Percentiles rank a stretch among this genome's conserved stretches.
phyloP scores from a whole-genome alignment of 352 stramenopile species.

The Pythium apleroticum region DNA sequence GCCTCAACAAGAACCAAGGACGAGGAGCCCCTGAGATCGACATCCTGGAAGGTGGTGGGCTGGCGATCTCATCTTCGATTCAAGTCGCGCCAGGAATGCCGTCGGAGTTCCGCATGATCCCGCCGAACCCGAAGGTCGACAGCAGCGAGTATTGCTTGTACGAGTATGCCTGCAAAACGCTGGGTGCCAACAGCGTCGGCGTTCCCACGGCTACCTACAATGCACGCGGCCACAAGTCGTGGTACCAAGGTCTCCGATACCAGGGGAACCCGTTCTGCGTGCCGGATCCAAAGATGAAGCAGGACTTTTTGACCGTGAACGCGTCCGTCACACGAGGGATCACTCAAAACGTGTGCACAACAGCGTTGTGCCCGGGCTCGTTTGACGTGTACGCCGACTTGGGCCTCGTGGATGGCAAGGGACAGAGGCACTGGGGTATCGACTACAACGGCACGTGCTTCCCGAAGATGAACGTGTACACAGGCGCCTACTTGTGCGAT shows the following conservation, averaged over 20 bases:
- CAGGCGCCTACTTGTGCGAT: slow-evolving; percentile 46
- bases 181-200: slow-evolving; percentile 46
- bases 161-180: slow-evolving; percentile 20
- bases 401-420: slow-evolving; percentile 37
- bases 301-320: slow-evolving; percentile 31
- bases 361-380: slow-evolving; percentile 5
- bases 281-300: slow-evolving; percentile 11
- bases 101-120: slow-evolving; percentile 19
- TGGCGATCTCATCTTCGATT: slow-evolving; percentile 62
- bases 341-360: slow-evolving; percentile 37
- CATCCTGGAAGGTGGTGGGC: slow-evolving; percentile 67
- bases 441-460: slow-evolving; percentile 53
- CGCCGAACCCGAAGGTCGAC: neutral
- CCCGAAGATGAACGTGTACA: slow-evolving; percentile 51
- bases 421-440: slow-evolving; percentile 36
- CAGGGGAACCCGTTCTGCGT: slow-evolving; percentile 41
- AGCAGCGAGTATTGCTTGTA: slow-evolving; percentile 20
- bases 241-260: slow-evolving; percentile 56
- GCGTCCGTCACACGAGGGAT: slow-evolving; percentile 34
- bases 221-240: slow-evolving; percentile 42
- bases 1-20: slow-evolving; percentile 65
- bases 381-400: slow-evolving; percentile 49
- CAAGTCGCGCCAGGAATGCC: slow-evolving; percentile 56
- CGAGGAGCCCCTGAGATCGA: slow-evolving; percentile 89
- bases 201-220: slow-evolving; percentile 38